These are phyloP conservation scores for Coniochaeta sp. DNA, from an alignment of 2,329 filamentous ascomycete species.

Conservation along the genomic window DNA sequence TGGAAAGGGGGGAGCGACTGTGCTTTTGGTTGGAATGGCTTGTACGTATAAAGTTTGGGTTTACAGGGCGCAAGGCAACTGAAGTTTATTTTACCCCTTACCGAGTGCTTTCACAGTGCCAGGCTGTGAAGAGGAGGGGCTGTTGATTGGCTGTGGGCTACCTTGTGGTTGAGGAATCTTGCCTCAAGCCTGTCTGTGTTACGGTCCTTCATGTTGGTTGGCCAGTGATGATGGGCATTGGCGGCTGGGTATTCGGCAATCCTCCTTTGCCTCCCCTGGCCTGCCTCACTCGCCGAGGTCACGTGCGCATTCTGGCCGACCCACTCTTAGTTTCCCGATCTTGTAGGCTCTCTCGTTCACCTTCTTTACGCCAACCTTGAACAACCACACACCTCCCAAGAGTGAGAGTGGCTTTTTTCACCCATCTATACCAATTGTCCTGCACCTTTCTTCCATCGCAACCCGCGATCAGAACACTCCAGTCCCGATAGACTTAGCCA, in stretches of 20 bases:
- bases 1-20: not conserved
- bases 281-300: no score
- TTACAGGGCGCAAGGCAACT: conserved; percentile 2
- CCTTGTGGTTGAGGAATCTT: not conserved
- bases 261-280: not conserved
- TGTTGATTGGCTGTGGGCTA: not conserved
- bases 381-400: not conserved
- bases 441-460: conserved; percentile 2
- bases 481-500: not conserved
- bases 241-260: not conserved
- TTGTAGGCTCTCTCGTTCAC: not conserved
- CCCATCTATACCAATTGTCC: conserved; percentile 4
- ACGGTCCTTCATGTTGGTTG: no score
- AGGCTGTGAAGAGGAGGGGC: not conserved
- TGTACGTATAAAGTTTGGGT: not conserved
- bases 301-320: not conserved
- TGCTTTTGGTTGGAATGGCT: not conserved
- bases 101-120: not conserved
- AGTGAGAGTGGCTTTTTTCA: not conserved
- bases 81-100: conserved; percentile 2
- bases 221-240: no score
- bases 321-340: not conserved
- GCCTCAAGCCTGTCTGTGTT: not conserved
- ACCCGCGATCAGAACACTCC: not conserved
- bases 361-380: not conserved